Evolutionary conservation across 2,329 filamentous ascomycete species (phyloP).

Genomic region (Fusarium subglutinans): DNA sequence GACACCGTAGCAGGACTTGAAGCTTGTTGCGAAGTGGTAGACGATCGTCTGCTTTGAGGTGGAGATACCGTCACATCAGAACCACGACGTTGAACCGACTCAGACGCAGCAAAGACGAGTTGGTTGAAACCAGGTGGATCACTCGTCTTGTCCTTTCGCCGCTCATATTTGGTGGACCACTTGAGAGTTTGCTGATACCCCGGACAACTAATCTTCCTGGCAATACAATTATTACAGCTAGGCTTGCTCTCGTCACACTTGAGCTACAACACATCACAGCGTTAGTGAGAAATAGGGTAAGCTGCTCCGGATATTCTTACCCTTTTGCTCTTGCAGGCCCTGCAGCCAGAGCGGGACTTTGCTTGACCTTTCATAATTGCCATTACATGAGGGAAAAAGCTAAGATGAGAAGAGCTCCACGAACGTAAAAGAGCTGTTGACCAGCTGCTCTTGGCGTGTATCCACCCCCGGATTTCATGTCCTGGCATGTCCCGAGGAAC

Average conservation of each 20-base stretch:
- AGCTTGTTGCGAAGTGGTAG: background rate
- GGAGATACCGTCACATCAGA: background rate
- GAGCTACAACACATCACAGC: background rate
- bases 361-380: slow-evolving; percentile 19
- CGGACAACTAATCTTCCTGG: slow-evolving; percentile 5
- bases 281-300: background rate
- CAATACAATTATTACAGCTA: slow-evolving; percentile 15
- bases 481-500: background rate
- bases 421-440: slow-evolving; percentile 6
- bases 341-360: slow-evolving; percentile 27
- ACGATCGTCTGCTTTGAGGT: background rate
- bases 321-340: slow-evolving; percentile 21
- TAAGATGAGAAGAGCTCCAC: background rate
- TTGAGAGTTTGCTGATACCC: slow-evolving; percentile 30
- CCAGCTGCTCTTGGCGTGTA: background rate
- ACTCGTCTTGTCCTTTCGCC: background rate
- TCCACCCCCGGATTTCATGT: slow-evolving; percentile 14
- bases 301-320: background rate
- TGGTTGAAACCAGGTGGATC: slow-evolving; percentile 21
- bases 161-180: slow-evolving; percentile 32
- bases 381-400: background rate
- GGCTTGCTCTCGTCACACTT: slow-evolving; percentile 28
- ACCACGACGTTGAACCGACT: slow-evolving; percentile 1
- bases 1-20: background rate
- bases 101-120: slow-evolving; percentile 22